A percentile compares a stretch with the other conserved stretches of the same genome.
Conservation (phyloP, 441 rosid genomes). For the Breynia disticha region DNA sequence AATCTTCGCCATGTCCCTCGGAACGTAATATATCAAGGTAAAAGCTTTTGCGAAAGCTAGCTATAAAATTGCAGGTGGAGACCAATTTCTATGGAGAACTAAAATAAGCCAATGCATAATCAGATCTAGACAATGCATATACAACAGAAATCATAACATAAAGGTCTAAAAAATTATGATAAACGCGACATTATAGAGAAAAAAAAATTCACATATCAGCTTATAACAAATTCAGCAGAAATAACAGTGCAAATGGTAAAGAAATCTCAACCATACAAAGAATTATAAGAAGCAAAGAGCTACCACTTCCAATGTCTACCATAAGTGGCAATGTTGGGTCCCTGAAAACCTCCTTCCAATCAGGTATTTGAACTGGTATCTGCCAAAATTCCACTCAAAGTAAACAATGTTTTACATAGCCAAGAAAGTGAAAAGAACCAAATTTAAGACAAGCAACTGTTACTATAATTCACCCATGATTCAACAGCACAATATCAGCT, state of each 20-base stretch:
- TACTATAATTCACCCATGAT: neutral
- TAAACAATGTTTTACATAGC: neutral
- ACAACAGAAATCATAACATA: too few relatives aligned
- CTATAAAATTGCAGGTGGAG: too few relatives aligned
- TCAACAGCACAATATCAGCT: neutral
- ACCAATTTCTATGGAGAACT: too few relatives aligned
- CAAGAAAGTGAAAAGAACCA: neutral
- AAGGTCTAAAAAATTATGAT: too few relatives aligned
- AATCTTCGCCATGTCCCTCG: too few relatives aligned
- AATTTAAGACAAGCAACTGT: neutral
- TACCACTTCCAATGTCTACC: constrained; percentile 97
- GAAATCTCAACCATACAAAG: neutral
- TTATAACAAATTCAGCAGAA: neutral
- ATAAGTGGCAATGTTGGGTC: constrained; percentile 77
- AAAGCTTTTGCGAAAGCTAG: too few relatives aligned
- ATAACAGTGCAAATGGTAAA: neutral
- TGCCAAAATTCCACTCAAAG: constrained; percentile 15
- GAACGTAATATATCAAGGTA: too few relatives aligned
- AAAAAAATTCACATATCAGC: neutral
- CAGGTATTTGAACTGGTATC: constrained; percentile 58
- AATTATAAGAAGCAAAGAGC: constrained; percentile 5
- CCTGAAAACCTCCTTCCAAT: constrained; percentile 62
- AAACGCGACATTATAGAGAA: too few relatives aligned
- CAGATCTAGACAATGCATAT: too few relatives aligned
- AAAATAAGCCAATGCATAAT: too few relatives aligned